Base-by-base conservation (phyloP, 2,329 filamentous ascomycete species). In the Aureobasidium sp. region DNA sequence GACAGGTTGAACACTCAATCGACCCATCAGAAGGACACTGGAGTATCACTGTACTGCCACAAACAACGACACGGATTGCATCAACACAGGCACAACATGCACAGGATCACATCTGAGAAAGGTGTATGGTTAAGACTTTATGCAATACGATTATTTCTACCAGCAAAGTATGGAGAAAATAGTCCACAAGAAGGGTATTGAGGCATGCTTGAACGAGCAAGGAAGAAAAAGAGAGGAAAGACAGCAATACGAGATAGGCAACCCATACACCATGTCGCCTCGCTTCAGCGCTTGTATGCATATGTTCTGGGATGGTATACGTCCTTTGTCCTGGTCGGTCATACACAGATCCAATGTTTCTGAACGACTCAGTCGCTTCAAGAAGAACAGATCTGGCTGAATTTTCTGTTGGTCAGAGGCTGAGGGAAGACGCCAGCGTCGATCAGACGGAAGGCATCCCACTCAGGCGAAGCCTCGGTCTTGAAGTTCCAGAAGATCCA, bases 401-500 rank as follows among this genome's bases (percentile, higher is more conserved):
- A 72, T 64, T 64, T 61, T 46, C 67, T 61, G 34, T 59, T 51
- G 9, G 66, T 71, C 41, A 77, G 66, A 6, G 77, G 76, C 59
- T 78, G 73, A 4, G 81, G 81, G 68, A 83, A 83, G 12, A 84
- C 65, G 0, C 81, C 81, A 32, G 74, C 76, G 64, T 80, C 78
- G 20, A 82, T 71, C 10, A 83, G 70, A 29, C 70, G 71, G 63
- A 79, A 79, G 27, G 78, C 76, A 69, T 84, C 81, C 80, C 82
- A 84, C 66, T 83, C 81, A 44, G 77, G 74, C 3, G 67, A 64
- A 0, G 65, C 64, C 66, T 84, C 80, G 0, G 82, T 83, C 74
- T 84, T 84, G 73, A 82, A 84, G 64, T 82, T 83, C 81, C 80
- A 82, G 67, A 79, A 82, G 27, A 81, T 70, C 79, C 79, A 82